Evolutionary conservation across 305 asterid genomes (phyloP), one percentile per base, ranked within the genome.

Genomic region (Solanum hybrid): DNA sequence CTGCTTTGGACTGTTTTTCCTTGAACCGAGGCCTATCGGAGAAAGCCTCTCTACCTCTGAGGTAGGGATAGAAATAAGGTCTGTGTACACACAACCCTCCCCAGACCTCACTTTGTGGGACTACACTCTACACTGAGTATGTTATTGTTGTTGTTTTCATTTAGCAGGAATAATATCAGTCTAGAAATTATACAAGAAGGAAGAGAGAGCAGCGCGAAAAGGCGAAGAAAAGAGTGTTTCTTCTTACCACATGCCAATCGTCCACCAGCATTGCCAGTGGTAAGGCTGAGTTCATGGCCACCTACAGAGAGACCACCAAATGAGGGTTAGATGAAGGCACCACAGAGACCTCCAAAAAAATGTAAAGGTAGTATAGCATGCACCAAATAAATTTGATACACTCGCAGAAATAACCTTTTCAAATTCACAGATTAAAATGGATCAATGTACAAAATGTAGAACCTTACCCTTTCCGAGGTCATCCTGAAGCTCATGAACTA

Each of bases 201-300:
- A 56, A 40, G 66, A 82, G 75, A 86, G 14, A 86, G 92, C 22
- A 79, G 80, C 15, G 9, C 7, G 56, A 84, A 60, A 14, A 72
- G 64, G 87, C 15, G 71, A 80, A 69, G 71, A 64, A 81, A 27
- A 56, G 88, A 6, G 86, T 36, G 79, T 24, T 80, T 75, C 56
- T 29, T 17, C 95, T 87, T 96, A 97, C 99, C 99, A 86, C 99
- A 97, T 27, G 99, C 99, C 94, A 97, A 92, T 90, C 99, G 93
- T 87, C 99, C 99, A 76, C 99, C 99, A 26, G 99, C 99, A 92
- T 97, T 97, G 82, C 99, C 99, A 51, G 99, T 96, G 78, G 92
- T 76, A 78, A 97, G 98, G 89, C 99, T 97, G 88, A 97, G 99
- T 91, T 97, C 99, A 85, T 97, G 99, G 78, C 99, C 99, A 88